Percentiles rank a stretch among this genome's conserved stretches.
Evolutionary conservation across 495 filamentous ascomycete species (phyloP).

Genomic region (Neurospora sp.): DNA sequence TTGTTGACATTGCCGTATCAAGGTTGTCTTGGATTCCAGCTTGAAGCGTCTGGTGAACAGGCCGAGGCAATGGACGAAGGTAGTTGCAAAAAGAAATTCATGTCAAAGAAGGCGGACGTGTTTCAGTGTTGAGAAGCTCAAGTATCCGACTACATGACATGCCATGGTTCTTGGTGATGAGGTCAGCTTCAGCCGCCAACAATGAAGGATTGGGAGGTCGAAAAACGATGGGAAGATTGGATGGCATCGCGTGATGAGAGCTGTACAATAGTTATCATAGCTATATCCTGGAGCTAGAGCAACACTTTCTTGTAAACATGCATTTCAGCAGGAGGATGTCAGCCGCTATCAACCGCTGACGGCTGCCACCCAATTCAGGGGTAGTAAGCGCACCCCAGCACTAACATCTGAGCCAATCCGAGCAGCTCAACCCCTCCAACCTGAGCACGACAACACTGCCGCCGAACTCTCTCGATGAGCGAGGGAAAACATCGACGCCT

Average conservation of each 20-base stretch:
- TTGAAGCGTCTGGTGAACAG: not conserved
- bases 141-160: not conserved
- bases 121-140: not conserved
- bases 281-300: not conserved
- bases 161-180: not conserved
- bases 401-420: not conserved
- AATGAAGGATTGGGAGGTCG: not conserved
- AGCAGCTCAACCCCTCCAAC: not conserved
- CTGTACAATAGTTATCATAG: not conserved
- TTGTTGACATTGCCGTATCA: not conserved
- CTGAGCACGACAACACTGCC: not conserved
- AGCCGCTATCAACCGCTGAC: not conserved
- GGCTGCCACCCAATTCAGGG: not conserved
- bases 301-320: not conserved
- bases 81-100: not conserved
- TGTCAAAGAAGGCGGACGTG: not conserved
- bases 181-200: not conserved
- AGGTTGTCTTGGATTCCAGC: not conserved
- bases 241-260: not conserved
- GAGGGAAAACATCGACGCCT: not conserved
- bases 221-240: not conserved
- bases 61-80: not conserved
- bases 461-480: not conserved
- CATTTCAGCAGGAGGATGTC: not conserved
- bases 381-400: not conserved